Base-by-base conservation (phyloP, 495 filamentous ascomycete species). In the Penicillium robsamsonii region DNA sequence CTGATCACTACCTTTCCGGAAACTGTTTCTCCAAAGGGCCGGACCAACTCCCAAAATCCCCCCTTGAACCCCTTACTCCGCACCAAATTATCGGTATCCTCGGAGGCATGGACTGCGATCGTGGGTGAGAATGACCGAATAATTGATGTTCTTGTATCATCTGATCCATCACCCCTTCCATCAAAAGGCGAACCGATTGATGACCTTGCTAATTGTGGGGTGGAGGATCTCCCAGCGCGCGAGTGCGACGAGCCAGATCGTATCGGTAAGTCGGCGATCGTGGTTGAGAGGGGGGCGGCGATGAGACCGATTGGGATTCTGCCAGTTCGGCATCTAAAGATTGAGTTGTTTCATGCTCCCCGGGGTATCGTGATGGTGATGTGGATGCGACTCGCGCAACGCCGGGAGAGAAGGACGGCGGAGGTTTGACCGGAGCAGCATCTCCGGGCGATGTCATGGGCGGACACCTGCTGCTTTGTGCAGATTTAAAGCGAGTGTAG, bases 1-100 rank as follows among this genome's bases (percentile, higher is more conserved):
- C 95, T 79, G 38, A 98, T 86, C 17, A 88, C 88, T 31, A 98
- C 88, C 68, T 92, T 94, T 24, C 94, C 94, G 33, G 86, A 83
- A 0, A 98, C 78, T 37, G 79, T 81, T 69, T 98, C 94, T n/a
- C 93, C 94, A 73, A 92, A 98, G 5, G 93, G 92, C 45, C 92
- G 78, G 33, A 98, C 72, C 50, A 98, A 71, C 66, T 92, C 89
- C 77, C 88, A 85, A 46, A 98, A 80, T 0, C 92, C 92, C 18
- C 81, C 82, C 20, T 77, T 68, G 59, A 97, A 92, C 17, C 94
- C 94, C 75, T 98, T 98, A 56, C 90, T 86, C 51, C 76, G 79
- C 33, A 90, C 81, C 49, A 98, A 68, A 38, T 87, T 80, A 63
- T 97, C 87, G 10, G 89, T 92, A 62, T 96, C 95, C 17, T 79